phyloP scores from a whole-genome alignment of 139 green algal genomes.

The Nannochloris sp. region DNA sequence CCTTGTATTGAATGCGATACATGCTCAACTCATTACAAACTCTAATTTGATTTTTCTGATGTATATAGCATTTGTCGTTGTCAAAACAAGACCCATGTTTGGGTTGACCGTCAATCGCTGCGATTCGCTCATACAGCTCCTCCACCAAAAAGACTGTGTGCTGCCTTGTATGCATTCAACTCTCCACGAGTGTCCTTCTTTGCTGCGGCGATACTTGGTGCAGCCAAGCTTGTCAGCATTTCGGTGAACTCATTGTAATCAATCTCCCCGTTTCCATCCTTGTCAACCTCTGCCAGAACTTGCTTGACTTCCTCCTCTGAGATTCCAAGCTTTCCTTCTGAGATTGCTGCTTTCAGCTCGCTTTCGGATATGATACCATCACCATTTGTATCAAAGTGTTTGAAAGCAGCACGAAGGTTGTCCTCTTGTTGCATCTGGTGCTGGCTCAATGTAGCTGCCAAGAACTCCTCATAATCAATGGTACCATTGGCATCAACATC shows the following conservation, averaged over 20 bases:
- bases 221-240: constrained; percentile 40
- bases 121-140: neutral
- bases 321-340: constrained; percentile 6
- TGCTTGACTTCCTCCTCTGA: constrained; percentile 25
- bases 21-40: too few species aligned
- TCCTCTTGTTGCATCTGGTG: constrained; percentile 73
- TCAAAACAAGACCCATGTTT: too few species aligned
- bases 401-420: constrained; percentile 66
- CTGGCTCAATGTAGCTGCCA: constrained; percentile 76
- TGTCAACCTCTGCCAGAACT: constrained; percentile 55
- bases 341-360: constrained; percentile 53
- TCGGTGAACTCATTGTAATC: constrained; percentile 70
- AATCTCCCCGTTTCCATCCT: constrained; percentile 57
- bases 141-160: neutral
- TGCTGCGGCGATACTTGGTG: neutral
- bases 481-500: constrained; percentile 73
- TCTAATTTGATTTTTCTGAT: too few species aligned
- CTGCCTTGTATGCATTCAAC: constrained; percentile 27
- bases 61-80: too few species aligned
- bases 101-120: too few species aligned
- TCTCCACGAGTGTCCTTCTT: constrained; percentile 8
- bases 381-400: constrained; percentile 67
- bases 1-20: too few species aligned
- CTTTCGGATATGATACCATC: constrained; percentile 54
- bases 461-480: constrained; percentile 92